Evolutionary conservation across 768 basidiomycete genomes (phyloP).

Genomic region (Tulasnella sp.): DNA sequence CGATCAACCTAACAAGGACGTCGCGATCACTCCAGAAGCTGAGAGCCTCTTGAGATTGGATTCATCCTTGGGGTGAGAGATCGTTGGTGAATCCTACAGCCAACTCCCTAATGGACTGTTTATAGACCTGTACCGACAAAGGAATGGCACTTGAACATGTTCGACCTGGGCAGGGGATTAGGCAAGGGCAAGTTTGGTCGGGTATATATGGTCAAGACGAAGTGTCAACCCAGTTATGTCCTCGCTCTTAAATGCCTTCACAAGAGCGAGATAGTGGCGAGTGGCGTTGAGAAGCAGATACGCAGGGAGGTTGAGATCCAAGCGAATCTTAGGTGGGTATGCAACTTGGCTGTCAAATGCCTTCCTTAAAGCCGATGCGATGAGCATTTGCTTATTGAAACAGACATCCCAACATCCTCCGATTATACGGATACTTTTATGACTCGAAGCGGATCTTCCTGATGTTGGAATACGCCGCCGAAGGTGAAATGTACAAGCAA

Average conservation of each 20-base stretch:
- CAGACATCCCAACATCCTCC: conserved; percentile 85
- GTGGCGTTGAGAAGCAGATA: conserved; percentile 91
- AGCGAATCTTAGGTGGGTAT: conserved; percentile 62
- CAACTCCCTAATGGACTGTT: conserved; percentile 15
- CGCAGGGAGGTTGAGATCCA: conserved; percentile 98
- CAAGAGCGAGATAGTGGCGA: conserved; percentile 89
- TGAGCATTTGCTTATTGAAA: not conserved
- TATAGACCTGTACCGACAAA: conserved; percentile 57
- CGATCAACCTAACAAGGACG: conserved; percentile 49
- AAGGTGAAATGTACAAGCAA: conserved; percentile 95
- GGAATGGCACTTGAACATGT: conserved; percentile 74
- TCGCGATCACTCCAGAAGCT: conserved; percentile 55
- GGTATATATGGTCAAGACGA: conserved; percentile 97
- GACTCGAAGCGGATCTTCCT: conserved; percentile 96
- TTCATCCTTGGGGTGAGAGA: conserved; percentile 48
- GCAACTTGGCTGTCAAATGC: not conserved
- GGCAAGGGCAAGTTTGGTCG: conserved; percentile 99
- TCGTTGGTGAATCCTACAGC: not conserved
- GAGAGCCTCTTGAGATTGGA: conserved; percentile 76
- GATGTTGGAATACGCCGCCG: conserved; percentile 95
- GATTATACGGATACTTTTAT: conserved; percentile 95
- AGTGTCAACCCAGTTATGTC: conserved; percentile 77
- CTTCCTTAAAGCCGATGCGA: not conserved
- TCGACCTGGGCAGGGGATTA: conserved; percentile 90
- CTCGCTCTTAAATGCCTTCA: conserved; percentile 94